phyloP scores from a whole-genome alignment of 2,329 filamentous ascomycete species.

The Ophiostoma novo-ulmi region DNA sequence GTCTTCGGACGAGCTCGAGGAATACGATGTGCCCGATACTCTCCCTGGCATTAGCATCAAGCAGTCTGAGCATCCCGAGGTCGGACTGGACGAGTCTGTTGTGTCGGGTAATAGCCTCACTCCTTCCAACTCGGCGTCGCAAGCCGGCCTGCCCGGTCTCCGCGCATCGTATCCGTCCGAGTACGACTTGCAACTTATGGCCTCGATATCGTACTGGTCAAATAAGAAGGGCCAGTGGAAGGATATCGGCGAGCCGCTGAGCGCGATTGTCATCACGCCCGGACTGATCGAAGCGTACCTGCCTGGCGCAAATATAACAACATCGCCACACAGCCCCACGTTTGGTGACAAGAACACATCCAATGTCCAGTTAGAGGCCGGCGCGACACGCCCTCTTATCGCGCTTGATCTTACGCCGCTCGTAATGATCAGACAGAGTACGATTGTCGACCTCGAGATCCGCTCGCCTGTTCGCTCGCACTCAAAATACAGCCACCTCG shows the following conservation, averaged over 20 bases:
- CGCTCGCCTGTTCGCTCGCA: constrained; percentile 73
- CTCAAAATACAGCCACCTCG: constrained; percentile 62
- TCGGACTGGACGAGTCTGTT: constrained; percentile 37
- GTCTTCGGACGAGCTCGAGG: constrained; percentile 55
- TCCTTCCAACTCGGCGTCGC: constrained; percentile 77
- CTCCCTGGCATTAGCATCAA: constrained; percentile 55
- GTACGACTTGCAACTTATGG: constrained; percentile 45
- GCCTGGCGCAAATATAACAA: constrained; percentile 12
- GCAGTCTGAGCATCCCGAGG: constrained; percentile 37
- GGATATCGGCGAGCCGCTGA: constrained; percentile 48
- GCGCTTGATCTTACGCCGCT: constrained; percentile 85
- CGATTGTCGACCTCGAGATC: constrained; percentile 88
- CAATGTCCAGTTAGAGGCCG: constrained; percentile 32
- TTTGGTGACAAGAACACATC: constrained; percentile 20
- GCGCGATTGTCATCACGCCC: constrained; percentile 52
- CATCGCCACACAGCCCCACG: constrained; percentile 16
- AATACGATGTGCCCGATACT: constrained; percentile 55
- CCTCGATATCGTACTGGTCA: constrained; percentile 58
- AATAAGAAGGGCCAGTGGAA: constrained; percentile 57
- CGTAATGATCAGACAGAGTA: constrained; percentile 84
- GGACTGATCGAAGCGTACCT: constrained; percentile 50
- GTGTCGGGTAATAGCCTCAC: constrained; percentile 58
- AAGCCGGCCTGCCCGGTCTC: constrained; percentile 57
- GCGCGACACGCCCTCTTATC: constrained; percentile 46
- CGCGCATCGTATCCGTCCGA: constrained; percentile 42